Evolutionary conservation across 768 basidiomycete genomes (phyloP).

Genomic region (Amanita muscaria): DNA sequence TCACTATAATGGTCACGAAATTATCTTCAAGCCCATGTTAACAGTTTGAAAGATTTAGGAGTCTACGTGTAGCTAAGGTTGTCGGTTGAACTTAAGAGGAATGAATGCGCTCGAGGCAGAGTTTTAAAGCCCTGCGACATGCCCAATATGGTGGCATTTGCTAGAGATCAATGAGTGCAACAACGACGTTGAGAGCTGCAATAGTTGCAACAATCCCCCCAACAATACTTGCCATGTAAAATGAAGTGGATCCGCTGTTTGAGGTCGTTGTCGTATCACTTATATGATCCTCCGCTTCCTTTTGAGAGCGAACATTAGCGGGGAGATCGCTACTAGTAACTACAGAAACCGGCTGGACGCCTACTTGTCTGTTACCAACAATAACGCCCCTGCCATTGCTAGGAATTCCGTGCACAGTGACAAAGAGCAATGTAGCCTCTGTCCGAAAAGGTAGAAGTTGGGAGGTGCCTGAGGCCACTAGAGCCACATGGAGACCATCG

Average conservation of each 20-base stretch:
- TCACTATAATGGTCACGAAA: conserved; percentile 9
- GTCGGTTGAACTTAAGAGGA: conserved; percentile 60
- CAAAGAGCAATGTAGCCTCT: conserved; percentile 78
- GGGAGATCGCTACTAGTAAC: conserved; percentile 43
- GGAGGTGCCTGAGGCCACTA: conserved; percentile 80
- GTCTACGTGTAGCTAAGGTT: conserved; percentile 52
- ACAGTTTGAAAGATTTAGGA: no score
- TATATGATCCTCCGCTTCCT: conserved; percentile 28
- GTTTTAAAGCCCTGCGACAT: conserved; percentile 27
- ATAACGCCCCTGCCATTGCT: conserved; percentile 70
- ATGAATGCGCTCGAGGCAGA: conserved; percentile 66
- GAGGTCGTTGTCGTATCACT: conserved; percentile 1
- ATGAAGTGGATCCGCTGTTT: conserved; percentile 14
- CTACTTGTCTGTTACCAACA: conserved; percentile 74
- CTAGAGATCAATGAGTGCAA: conserved; percentile 39
- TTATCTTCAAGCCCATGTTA: conserved; percentile 29
- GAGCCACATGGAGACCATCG: conserved; percentile 69
- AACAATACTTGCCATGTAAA: conserved; percentile 36
- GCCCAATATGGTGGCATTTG: conserved; percentile 17
- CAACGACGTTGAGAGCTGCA: conserved; percentile 41
- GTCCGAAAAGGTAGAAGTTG: conserved; percentile 81
- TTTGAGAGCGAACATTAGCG: conserved; percentile 33
- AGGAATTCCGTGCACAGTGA: conserved; percentile 79
- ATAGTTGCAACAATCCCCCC: conserved; percentile 46
- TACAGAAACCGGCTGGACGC: conserved; percentile 49